Base-by-base conservation (phyloP, 176 grass and related monocot genomes). In the Triticum aestivum region DNA sequence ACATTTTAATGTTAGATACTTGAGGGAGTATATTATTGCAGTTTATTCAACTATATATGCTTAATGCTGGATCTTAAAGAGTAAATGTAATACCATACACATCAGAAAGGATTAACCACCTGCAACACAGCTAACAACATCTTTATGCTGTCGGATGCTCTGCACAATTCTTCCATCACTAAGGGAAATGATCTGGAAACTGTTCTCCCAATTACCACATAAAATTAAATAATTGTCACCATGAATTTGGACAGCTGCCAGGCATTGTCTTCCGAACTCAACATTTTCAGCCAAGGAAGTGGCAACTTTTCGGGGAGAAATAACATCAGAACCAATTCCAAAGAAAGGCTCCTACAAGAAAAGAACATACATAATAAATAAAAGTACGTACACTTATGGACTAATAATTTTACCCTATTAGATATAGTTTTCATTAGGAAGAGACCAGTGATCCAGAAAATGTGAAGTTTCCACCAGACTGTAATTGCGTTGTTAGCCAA, bases 201-300 rank as follows among this genome's bases (percentile, higher is more conserved):
- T 98, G 69, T 98, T 98, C 83, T 98, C 96, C 96, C 96, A 98
- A 84, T 98, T 98, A 49, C 96, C 96, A 75, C 96, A 92, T 37
- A 89, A 88, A 89, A 98, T 91, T 74, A 98, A 92, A 87, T 98
- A 98, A 86, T 94, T 92, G 17, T 98, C 94, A 47, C 91, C 91
- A 79, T 88, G 79, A 89, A 92, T 95, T 80, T 94, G 93, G 87
- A 96, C 87, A 70, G 91, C 85, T 72, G 90, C 76, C 27, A 98
- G 37, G 79, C 96, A 98, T 70, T 90, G 96, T 84, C 90, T 92
- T 87, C 94, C 92, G 89, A 98, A 98, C 39, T 94, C 92, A 88
- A 96, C 84, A 80, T 94, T 98, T 86, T 98, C 96, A 77, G 93
- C 92, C 70, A 98, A 70, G 68, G 70, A 93, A 83, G 96, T 94